Base-by-base conservation (phyloP, 768 basidiomycete genomes). In the Boletus edulis region DNA sequence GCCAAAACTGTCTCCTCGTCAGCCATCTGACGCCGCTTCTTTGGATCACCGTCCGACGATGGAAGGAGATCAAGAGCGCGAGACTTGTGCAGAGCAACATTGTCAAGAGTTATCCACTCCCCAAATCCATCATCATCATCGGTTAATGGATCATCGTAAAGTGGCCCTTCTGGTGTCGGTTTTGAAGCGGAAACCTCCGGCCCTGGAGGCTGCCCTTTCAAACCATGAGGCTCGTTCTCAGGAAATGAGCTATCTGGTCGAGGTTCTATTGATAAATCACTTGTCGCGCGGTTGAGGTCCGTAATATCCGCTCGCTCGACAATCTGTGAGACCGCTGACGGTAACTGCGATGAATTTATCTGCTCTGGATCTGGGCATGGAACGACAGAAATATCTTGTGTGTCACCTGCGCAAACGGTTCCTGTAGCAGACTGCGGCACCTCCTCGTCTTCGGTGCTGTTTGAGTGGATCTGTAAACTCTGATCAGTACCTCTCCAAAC, bases 41-140 rank as follows among this genome's bases (percentile, higher is more conserved):
- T 67, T 1, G 11, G 27, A 5, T 62, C 58, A 12, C 62, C 61
- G 17, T 67, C 72, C n/a, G 73, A 71, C 20, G 80, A 76, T 4
- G 94, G 89, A 31, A 96, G 78, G 37, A 97, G 79, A 22, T 94
- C 83, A 38, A 96, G 81, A 29, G 91, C 92, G 14, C 84, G 83
- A 11, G 94, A 93, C 72, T 96, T 94, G 76, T 98, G 89, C 29
- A 88, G 65, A 10, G 76, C 81, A 56, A 94, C 86, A 66, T 97
- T 99, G 49, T 80, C 75, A 0, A 92, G 94, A 14, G 94, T 99
- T 69, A 99, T 97, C 97, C 97, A 99, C 67, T 95, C 94, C 9
- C 93, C 94, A 68, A 89, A 89, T 14, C 86, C 89, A 58, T 92
- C 91, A 56, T 92, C 91, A 18, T 81, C 79, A 56, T 81, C 79